Percentiles rank a stretch among this genome's conserved stretches.
Conservation (phyloP, 208 protist species). For the Hexamita inflata region DNA sequence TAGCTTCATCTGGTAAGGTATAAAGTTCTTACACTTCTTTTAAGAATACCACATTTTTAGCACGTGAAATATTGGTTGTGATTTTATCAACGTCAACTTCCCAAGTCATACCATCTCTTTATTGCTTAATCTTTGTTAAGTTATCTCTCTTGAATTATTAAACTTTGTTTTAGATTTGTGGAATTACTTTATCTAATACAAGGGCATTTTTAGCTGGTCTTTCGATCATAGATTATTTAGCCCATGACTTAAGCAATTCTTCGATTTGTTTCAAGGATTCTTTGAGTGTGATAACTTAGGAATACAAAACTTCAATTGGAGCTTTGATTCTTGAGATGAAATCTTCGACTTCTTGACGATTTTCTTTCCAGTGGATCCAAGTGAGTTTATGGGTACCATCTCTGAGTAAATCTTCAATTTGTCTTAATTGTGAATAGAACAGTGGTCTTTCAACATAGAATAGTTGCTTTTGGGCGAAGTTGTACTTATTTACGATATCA, state of each 20-base stretch:
- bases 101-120: too few species aligned
- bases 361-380: neutral
- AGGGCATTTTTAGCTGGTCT: neutral
- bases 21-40: too few species aligned
- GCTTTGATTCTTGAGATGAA: neutral
- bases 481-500: conserved; percentile 27
- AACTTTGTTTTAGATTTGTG: neutral
- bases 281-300: neutral
- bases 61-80: too few species aligned
- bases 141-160: neutral
- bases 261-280: neutral
- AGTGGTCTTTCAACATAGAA: conserved; percentile 20
- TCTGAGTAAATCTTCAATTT: neutral
- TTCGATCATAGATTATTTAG: neutral
- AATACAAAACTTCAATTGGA: neutral
- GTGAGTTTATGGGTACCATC: neutral
- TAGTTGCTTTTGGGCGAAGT: neutral
- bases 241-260: neutral
- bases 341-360: neutral
- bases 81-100: too few species aligned
- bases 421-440: neutral
- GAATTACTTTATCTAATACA: neutral
- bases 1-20: too few species aligned
- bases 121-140: too few species aligned
- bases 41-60: too few species aligned